phyloP scores from a whole-genome alignment of 2,329 filamentous ascomycete genomes.

The Arthroderma sp. region DNA sequence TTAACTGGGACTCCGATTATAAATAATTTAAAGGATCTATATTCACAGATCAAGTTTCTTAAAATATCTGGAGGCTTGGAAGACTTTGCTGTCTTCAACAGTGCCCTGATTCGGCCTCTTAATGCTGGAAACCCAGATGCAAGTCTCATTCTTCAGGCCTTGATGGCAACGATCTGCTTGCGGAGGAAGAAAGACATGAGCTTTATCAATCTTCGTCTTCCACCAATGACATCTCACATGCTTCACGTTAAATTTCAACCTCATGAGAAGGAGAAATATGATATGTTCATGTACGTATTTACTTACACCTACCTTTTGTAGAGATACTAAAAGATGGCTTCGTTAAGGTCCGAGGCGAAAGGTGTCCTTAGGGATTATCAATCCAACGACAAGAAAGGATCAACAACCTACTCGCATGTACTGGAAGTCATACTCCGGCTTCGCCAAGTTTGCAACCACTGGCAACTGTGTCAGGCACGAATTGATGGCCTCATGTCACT shows the following conservation, averaged over 20 bases:
- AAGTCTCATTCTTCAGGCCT: slow-evolving; percentile 53
- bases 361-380: slow-evolving; percentile 53
- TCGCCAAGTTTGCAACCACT: slow-evolving; percentile 79
- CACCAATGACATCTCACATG: slow-evolving; percentile 63
- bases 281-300: slow-evolving; percentile 49
- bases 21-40: slow-evolving; percentile 69
- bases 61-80: slow-evolving; percentile 63
- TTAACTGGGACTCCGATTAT: slow-evolving; percentile 72
- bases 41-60: slow-evolving; percentile 66
- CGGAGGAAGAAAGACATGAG: slow-evolving; percentile 77
- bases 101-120: slow-evolving; percentile 56
- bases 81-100: slow-evolving; percentile 59
- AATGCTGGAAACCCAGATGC: slow-evolving; percentile 44
- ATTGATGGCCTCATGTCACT: slow-evolving; percentile 59
- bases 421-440: slow-evolving; percentile 72
- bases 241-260: slow-evolving; percentile 60
- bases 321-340: slow-evolving; percentile 2
- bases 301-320: slow-evolving; percentile 9
- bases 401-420: slow-evolving; percentile 56
- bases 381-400: slow-evolving; percentile 28
- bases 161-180: slow-evolving; percentile 71
- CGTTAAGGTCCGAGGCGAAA: slow-evolving; percentile 53
- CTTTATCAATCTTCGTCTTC: slow-evolving; percentile 70
- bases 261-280: slow-evolving; percentile 66
- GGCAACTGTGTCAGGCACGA: slow-evolving; percentile 64